Base-by-base conservation (phyloP, 495 filamentous ascomycete species). In the Lindgomyces ingoldianus region DNA sequence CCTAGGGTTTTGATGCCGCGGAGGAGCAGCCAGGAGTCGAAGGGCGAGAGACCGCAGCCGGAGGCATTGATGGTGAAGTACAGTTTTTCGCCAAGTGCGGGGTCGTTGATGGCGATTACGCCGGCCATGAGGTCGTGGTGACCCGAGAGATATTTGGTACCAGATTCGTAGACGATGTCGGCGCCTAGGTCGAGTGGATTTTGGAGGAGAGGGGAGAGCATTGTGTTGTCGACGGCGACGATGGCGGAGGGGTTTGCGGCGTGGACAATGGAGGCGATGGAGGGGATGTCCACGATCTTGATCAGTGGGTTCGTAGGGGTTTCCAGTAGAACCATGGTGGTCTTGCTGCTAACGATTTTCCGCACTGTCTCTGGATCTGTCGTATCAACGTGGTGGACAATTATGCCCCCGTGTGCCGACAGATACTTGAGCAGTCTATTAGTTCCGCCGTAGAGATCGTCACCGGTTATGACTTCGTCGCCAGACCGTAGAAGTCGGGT, bases 101-200 rank as follows among this genome's bases (percentile, higher is more conserved):
- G 73, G 72, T 93, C 87, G 71, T 96, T 96, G 74, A 92, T 85
- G 6, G 91, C 95, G 62, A 98, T 85, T 30, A 98, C 91, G 53
- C 94, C 94, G 4, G 94, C 95, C 94, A 98, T 98, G 75, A 98
- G 85, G 76, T 98, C 94, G 81, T 98, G 94, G 75, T 98, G 94
- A 16, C 94, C 94, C 0, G 93, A 97, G 22, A 98, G 84, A 73
- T 98, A 98, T 71, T 98, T 98, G 1, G 94, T 98, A 29, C 94
- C 94, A 53, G 88, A 92, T 81, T 98, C 94, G 77, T 98, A 98
- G 21, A 95, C 91, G 65, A 98, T 90, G 72, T 98, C 94, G 2
- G 94, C 92, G 36, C 95, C 94, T 21, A 98, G 81, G 42, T 96
- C 93, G 4, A 98, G 84, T 10, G 94, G 94, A 76, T 94, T 97